Percentiles rank a stretch among this genome's conserved stretches.
phyloP scores from a whole-genome alignment of 768 basidiomycete genomes.

The Pulveroboletus sp. region DNA sequence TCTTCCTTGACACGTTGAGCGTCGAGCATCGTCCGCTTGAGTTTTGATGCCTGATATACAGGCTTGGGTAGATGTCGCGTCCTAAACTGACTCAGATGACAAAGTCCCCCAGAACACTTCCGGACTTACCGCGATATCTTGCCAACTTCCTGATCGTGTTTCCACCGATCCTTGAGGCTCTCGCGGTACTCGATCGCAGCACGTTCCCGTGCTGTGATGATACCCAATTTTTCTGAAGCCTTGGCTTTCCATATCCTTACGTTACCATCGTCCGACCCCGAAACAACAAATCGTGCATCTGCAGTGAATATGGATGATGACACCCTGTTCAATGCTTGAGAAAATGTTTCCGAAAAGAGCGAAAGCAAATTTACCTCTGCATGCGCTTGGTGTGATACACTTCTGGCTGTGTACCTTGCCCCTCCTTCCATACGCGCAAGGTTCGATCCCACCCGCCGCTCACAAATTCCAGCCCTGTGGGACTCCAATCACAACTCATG shows the following conservation, averaged over 20 bases:
- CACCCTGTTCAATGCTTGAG: constrained; percentile 49
- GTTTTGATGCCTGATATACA: constrained; percentile 82
- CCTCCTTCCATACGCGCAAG: constrained; percentile 89
- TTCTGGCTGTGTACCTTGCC: constrained; percentile 76
- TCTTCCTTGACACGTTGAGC: constrained; percentile 90
- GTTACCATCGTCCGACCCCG: constrained; percentile 94
- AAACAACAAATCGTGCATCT: constrained; percentile 87
- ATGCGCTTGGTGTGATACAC: constrained; percentile 99
- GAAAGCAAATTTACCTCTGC: constrained; percentile 65
- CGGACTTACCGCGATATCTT: constrained; percentile 70
- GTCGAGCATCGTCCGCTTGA: constrained; percentile 93
- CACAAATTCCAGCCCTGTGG: constrained; percentile 93
- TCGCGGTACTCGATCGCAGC: constrained; percentile 92
- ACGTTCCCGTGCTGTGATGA: constrained; percentile 86
- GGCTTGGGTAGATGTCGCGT: constrained; percentile 85
- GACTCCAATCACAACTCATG: constrained; percentile 97
- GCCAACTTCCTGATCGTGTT: constrained; percentile 75
- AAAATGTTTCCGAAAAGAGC: not conserved
- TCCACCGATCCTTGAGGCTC: constrained; percentile 86
- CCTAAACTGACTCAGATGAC: constrained; percentile 34
- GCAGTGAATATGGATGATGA: constrained; percentile 85
- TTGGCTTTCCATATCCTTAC: constrained; percentile 94
- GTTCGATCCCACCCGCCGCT: constrained; percentile 97
- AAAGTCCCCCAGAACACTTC: not conserved
- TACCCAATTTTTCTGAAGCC: constrained; percentile 88